Evolutionary conservation across 2,329 filamentous ascomycete species (phyloP), one percentile per base, ranked within the genome.

Genomic region (Penicillium capsulatum): DNA sequence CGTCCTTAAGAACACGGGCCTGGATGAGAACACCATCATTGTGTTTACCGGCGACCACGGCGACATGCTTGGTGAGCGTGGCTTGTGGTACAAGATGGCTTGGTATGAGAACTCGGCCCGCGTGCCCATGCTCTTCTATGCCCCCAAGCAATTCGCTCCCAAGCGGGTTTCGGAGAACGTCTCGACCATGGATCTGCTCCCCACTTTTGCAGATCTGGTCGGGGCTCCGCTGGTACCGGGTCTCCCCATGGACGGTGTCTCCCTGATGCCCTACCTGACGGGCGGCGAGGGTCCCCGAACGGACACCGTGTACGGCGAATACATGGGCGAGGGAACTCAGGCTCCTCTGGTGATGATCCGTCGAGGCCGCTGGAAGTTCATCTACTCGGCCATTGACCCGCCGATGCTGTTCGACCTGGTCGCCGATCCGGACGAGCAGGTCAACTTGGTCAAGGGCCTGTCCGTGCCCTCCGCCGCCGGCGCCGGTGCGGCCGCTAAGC

Each of bases 61-160:
- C 40, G 90, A 96, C 66, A 96, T 96, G 90, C 78, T 96, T 6
- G 90, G 90, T 43, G 90, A 96, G 72, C 82, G 88, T 37, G 85
- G 86, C 4, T 72, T 96, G 32, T 96, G 90, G 90, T 79, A 95
- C 74, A 96, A 96, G 76, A 96, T 96, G 90, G 88, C 81, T 60
- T 96, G 92, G 77, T 95, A 89, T 57, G 90, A 96, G 74, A 83
- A 83, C 28, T 94, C 88, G 9, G 87, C 88, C 31, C 84, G 90
- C 17, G 90, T 96, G 15, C 90, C 90, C 1, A 81, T 96, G 61
- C 74, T 96, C 50, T 77, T 95, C 61, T 83, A 88, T 65, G 81
- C 90, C 56, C 90, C 90, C 17, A 74, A 81, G 55, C 76, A 75
- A 45, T 94, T 91, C 65, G 63, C 74, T 10, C 82, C 89, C 20